phyloP scores from a whole-genome alignment of 2,329 filamentous ascomycete genomes.

The Teratosphaeria viscida region DNA sequence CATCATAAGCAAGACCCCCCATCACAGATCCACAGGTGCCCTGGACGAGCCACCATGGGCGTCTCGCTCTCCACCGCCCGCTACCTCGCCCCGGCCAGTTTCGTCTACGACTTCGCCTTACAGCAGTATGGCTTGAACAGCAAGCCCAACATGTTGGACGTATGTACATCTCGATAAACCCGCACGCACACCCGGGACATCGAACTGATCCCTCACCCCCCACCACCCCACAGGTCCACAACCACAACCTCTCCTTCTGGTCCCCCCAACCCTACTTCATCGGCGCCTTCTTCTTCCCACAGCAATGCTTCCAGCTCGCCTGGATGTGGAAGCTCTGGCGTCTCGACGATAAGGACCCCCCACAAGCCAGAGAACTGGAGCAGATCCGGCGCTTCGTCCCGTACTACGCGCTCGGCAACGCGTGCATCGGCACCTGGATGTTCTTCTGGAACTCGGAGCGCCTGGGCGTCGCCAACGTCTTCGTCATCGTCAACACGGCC shows the following conservation, averaged over 20 bases:
- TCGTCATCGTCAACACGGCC: conserved; percentile 47
- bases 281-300: conserved; percentile 50
- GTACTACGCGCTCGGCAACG: conserved; percentile 46
- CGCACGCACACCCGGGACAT: neutral
- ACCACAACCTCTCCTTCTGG: conserved; percentile 49
- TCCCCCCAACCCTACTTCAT: conserved; percentile 50
- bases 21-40: neutral
- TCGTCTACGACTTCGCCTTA: conserved; percentile 46
- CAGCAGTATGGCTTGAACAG: conserved; percentile 51
- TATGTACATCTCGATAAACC: conserved; percentile 14
- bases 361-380: conserved; percentile 33
- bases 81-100: conserved; percentile 45
- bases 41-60: conserved; percentile 34
- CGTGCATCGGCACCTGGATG: conserved; percentile 54
- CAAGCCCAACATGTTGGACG: conserved; percentile 48
- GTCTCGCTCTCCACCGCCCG: conserved; percentile 44
- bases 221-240: conserved; percentile 26
- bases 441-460: conserved; percentile 49
- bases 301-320: conserved; percentile 48
- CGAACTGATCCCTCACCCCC: neutral
- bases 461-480: conserved; percentile 43
- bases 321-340: conserved; percentile 49
- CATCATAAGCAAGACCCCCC: no score
- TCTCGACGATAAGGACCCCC: conserved; percentile 31
- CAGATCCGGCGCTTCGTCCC: conserved; percentile 46